Evolutionary conservation across 352 stramenopile species (phyloP), one percentile per base, ranked within the genome.

Genomic region (Globisporangium barbulae): DNA sequence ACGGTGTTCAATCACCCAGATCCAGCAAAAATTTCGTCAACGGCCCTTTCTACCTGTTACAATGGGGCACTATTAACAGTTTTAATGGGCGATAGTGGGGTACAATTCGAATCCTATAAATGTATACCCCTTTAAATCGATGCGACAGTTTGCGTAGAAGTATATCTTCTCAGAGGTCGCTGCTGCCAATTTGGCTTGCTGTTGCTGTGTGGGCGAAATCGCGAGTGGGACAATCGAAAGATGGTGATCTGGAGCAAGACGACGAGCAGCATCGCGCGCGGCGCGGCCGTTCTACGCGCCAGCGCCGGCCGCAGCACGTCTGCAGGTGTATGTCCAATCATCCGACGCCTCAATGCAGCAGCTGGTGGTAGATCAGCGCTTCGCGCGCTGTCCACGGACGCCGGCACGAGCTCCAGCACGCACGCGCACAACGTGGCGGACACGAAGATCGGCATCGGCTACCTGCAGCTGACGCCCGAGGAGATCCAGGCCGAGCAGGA

Each of bases 401-500:
- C 69, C 53, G 60, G 45, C 31, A 71, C 74, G 8, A 78, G 57
- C 28, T 57, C 61, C 9, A 56, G 66, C 44, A 70, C 76, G 13
- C 75, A 76, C 21, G 71, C 72, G 31, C 72, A 89, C 53, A 79
- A 85, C 42, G 71, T 78, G 41, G 76, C 74, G 4, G 75, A 89
- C 63, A 61, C 69, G 2, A 83, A 81, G 21, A 77, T 92, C 30
- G 81, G 81, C 60, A 89, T 92, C 39, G 83, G 83, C 28, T 80
- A 77, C 62, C 67, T 92, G 39, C 81, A 75, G 59, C 70, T 92
- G 41, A 52, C 81, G 30, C 73, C 81, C 1, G 83, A 89, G 60
- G 83, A 92, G 59, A 79, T 83, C 21, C 64, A 79, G 63, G 83
- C 83, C 25, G 83, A 92, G 67, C 70, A 78, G 13, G 83, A 90